These are phyloP conservation scores for Botrytis medusae DNA, from an alignment of 2,329 filamentous ascomycete genomes.

Conservation along the genomic window DNA sequence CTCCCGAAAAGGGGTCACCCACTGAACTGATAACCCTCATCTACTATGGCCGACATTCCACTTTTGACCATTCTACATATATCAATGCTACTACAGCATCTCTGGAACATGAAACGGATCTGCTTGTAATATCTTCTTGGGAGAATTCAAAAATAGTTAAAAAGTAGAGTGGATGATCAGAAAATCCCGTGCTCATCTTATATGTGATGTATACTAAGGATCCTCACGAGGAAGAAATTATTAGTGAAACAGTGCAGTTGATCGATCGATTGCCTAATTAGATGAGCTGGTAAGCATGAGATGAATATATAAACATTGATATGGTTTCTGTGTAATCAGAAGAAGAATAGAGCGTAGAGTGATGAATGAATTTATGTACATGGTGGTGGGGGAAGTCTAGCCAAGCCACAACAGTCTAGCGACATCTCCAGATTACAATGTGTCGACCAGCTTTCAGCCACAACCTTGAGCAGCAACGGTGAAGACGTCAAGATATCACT, in stretches of 20 bases:
- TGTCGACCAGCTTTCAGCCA: constrained; percentile 8
- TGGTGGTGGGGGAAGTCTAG: not conserved
- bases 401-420: constrained; percentile 3
- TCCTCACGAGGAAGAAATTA: not conserved
- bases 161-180: not conserved
- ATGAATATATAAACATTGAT: not conserved
- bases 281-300: not conserved
- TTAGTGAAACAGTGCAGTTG: not conserved
- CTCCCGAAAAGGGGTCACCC: not conserved
- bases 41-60: not conserved
- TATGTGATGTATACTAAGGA: not conserved
- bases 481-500: not conserved
- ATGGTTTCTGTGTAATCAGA: not conserved
- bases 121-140: not conserved
- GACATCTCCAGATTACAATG: constrained; percentile 4
- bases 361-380: not conserved
- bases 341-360: not conserved
- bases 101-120: not conserved
- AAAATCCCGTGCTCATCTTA: not conserved
- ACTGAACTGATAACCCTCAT: not conserved
- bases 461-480: constrained; percentile 9
- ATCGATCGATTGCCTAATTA: not conserved
- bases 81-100: not conserved
- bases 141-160: not conserved
- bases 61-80: not conserved